Conservation (phyloP, 129 eudicot genomes). For the Erigeron canadensis region DNA sequence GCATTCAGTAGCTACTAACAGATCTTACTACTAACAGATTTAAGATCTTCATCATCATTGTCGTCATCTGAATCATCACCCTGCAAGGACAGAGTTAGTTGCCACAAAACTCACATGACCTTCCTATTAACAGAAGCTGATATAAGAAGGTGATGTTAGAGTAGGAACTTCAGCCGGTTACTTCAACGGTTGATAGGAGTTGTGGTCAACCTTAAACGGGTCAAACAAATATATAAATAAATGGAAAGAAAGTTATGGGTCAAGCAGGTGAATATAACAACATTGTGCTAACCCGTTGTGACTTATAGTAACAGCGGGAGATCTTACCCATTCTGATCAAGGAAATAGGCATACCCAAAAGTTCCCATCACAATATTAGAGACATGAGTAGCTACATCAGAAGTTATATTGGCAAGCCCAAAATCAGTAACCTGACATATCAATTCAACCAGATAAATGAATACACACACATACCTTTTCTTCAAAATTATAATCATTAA, state of each 20-base stretch:
- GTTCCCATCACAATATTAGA: conserved; percentile 97
- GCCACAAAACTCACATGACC: not conserved
- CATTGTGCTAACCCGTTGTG: not conserved
- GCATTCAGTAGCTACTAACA: conserved; percentile 73
- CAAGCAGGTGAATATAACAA: not conserved
- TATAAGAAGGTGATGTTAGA: not conserved
- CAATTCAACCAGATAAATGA: not conserved
- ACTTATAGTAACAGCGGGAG: too few species aligned
- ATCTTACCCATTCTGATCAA: not conserved
- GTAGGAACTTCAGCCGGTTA: not conserved
- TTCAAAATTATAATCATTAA: conserved; percentile 73
- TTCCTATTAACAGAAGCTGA: not conserved
- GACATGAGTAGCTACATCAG: conserved; percentile 83
- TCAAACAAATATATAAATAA: too few species aligned
- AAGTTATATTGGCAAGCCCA: conserved; percentile 87
- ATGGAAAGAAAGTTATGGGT: not conserved
- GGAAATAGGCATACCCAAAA: conserved; percentile 66
- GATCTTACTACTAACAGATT: conserved; percentile 37
- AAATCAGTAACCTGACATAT: conserved; percentile 90
- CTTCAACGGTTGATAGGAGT: not conserved
- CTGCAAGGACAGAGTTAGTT: conserved; percentile 28
- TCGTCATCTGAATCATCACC: conserved; percentile 39
- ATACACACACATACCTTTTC: conserved; percentile 59
- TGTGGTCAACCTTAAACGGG: not conserved
- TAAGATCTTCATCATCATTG: conserved; percentile 50